Conservation (phyloP, 345 rosid genomes). For the Corymbia maculata region DNA sequence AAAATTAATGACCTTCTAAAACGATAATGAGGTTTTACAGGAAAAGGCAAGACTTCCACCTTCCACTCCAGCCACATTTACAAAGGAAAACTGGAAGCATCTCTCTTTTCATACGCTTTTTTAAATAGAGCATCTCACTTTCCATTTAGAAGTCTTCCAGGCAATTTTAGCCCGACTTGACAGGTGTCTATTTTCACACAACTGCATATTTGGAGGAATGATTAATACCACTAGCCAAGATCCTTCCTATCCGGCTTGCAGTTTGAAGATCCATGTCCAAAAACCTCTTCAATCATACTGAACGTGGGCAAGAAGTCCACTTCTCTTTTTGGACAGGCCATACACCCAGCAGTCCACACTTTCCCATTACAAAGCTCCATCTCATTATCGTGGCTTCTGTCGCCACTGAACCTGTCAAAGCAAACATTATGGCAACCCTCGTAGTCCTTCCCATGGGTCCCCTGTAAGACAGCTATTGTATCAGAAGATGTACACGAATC, state of each 20-base stretch:
- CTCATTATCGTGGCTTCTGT: slow-evolving; percentile 19
- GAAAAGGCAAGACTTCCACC: background rate
- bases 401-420: slow-evolving; percentile 20
- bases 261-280: slow-evolving; percentile 32
- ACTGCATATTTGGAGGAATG: background rate
- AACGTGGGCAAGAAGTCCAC: slow-evolving; percentile 40
- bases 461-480: background rate
- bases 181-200: background rate
- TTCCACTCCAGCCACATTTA: background rate
- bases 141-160: background rate
- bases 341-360: slow-evolving; percentile 27
- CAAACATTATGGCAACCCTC: slow-evolving; percentile 1
- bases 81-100: background rate
- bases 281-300: slow-evolving; percentile 55
- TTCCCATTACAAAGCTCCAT: slow-evolving; percentile 31
- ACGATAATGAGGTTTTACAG: background rate
- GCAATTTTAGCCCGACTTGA: background rate
- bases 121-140: background rate
- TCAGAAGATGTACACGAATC: slow-evolving; percentile 24
- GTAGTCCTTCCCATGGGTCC: background rate
- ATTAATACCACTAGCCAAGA: background rate
- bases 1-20: background rate
- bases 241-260: slow-evolving; percentile 17
- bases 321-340: slow-evolving; percentile 17
- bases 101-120: background rate